Evolutionary conservation across 2,329 filamentous ascomycete species (phyloP).

Genomic region (Beauveria pseudobassiana): DNA sequence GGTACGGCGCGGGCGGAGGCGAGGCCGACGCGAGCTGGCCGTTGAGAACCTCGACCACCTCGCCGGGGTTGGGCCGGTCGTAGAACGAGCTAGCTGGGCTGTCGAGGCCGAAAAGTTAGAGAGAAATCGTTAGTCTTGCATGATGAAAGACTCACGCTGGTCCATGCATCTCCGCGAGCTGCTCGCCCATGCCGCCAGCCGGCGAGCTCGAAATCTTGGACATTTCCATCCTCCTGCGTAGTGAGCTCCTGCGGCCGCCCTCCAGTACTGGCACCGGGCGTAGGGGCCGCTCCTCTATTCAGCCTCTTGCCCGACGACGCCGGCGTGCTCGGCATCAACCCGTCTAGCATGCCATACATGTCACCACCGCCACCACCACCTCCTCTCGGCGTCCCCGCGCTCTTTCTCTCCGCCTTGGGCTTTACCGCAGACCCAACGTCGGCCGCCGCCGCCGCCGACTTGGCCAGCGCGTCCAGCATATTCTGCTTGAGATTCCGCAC

Average conservation of each 20-base stretch:
- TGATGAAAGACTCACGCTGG: slow-evolving; percentile 19
- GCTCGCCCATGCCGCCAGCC: slow-evolving; percentile 24
- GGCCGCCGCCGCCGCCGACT: slow-evolving; percentile 53
- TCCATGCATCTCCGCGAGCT: slow-evolving; percentile 25
- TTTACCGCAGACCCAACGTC: slow-evolving; percentile 20
- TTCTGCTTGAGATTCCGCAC: slow-evolving; percentile 77
- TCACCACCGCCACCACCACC: slow-evolving; percentile 45
- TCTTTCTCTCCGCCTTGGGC: slow-evolving; percentile 52
- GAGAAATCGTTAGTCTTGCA: background rate
- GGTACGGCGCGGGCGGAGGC: slow-evolving; percentile 61
- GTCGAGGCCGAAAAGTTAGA: background rate
- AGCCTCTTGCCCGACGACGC: slow-evolving; percentile 35
- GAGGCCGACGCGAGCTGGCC: slow-evolving; percentile 60
- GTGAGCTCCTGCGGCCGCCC: slow-evolving; percentile 15
- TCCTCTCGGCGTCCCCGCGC: slow-evolving; percentile 54
- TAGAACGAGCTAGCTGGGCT: slow-evolving; percentile 46
- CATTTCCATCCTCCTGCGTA: slow-evolving; percentile 26
- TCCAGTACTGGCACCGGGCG: slow-evolving; percentile 10
- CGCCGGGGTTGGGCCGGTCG: slow-evolving; percentile 70
- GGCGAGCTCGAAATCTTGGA: slow-evolving; percentile 27
- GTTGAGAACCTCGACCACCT: slow-evolving; percentile 79
- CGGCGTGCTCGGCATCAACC: slow-evolving; percentile 58
- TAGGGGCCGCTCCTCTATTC: slow-evolving; percentile 23
- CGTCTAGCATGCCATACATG: slow-evolving; percentile 79
- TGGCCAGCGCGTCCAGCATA: slow-evolving; percentile 76